Base-by-base conservation (phyloP, 805 yeast genomes). In the Zygosaccharomyces pseudorouxii region DNA sequence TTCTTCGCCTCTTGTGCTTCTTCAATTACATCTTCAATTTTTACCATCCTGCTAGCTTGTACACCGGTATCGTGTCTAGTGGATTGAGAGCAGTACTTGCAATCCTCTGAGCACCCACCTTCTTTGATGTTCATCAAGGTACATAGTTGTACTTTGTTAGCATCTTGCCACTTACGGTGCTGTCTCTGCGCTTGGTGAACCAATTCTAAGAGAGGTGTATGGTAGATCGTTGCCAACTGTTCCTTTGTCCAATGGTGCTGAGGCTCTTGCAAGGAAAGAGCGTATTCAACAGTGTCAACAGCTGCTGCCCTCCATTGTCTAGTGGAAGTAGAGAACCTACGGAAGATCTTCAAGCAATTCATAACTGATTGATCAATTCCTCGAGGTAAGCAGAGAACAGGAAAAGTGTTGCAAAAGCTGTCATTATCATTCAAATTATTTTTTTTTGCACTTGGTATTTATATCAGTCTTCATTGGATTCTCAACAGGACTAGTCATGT, bases 71-170 rank as follows among this genome's bases (percentile, higher is more conserved):
- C 73, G 63, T 86, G 77, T 28, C 86, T 70, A 5, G 80, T 71
- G 1, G 90, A 83, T 59, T 86, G 93, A 0, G 93, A 81, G 68
- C 93, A 86, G 65, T 86, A 86, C 58, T 80, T 81, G 63, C 93
- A 86, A 62, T 86, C 90, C 58, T 86, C 93, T 2, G 88, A 73
- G 61, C 93, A 85, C 1, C 93, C 92, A 45, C 93, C 93, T 1
- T 85, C 76, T 60, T 86, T 86, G 62, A 86, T 84, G 51, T 80
- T 81, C 70, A 85, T 73, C 55, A 86, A 71, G 2, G 92, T 84
- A 67, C 93, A 86, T 45, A 86, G 71, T 61, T 86, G 93, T 22
- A 85, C 82, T 59, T 84, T 81, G 0, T 71, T 58, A 1, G 89
- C 87, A 53, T 84, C 80, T 59, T 86, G 89, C 67, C 74, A 77